Base-by-base conservation (phyloP, 2,329 filamentous ascomycete species). In the Epichloe amarillans region DNA sequence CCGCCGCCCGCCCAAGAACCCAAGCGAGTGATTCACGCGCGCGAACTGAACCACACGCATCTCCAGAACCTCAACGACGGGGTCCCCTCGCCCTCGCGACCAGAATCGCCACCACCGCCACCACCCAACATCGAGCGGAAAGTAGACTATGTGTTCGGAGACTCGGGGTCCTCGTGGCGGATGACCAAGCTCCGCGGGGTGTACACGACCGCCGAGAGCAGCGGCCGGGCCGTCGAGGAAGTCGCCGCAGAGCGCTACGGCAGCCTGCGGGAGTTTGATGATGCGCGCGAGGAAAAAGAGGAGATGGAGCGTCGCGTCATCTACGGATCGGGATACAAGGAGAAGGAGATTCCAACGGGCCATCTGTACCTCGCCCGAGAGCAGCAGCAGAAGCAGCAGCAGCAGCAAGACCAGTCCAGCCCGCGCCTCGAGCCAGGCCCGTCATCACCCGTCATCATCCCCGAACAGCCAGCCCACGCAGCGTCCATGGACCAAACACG, bases 181-280 rank as follows among this genome's bases (percentile, higher is more conserved):
- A 95, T 98, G 90, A 95, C 85, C 5, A 96, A 90, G 66, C 78
- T 98, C 35, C 89, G 86, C 57, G 85, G 82, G 11, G 87, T 95
- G 2, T 95, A 95, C 65, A 78, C 80, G 26, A 77, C 83, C 50
- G 88, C 89, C 0, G 76, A 94, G 57, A 83, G 93, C 59, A 82
- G 73, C 0, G 83, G 82, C 0, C 76, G 76, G n/a, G 60, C 79
- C 0, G 74, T 94, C 0, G 91, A 97, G 6, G 87, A 95, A 1
- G 73, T 97, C 46, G 93, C 90, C 0, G 60, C 86, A 38, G 86
- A 95, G 58, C 77, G 88, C 12, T 96, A 86, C 61, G 91, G 90
- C 2, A 82, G 80, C 56, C 63, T 98, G 15, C 78, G 83, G 26
- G 84, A 86, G 14, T 98, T 97, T 60, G 93, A 98, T 60, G 86